These are phyloP conservation scores for Rhynchosporium secalis DNA, from an alignment of 2,329 filamentous ascomycete genomes.

Conservation along the genomic window DNA sequence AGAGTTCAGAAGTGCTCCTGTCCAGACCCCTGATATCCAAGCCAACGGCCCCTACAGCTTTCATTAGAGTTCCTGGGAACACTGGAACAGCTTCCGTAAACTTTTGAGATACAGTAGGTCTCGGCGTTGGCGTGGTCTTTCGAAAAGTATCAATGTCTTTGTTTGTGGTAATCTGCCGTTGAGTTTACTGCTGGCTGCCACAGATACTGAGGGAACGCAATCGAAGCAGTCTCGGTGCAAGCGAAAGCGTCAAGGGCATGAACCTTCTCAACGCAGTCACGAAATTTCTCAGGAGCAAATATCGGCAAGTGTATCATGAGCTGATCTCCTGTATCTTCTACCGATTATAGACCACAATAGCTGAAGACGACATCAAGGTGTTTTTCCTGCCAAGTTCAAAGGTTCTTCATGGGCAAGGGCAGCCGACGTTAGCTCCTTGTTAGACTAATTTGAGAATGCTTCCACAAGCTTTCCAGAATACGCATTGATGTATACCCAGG, in stretches of 20 bases:
- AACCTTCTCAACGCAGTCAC: background rate
- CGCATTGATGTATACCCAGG: background rate
- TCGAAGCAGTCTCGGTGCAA: background rate
- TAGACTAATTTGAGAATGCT: slow-evolving; percentile 5
- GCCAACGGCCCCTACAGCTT: background rate
- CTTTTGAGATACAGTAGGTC: background rate
- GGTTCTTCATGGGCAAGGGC: background rate
- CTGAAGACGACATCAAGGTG: background rate
- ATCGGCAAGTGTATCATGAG: background rate
- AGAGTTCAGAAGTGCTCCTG: background rate
- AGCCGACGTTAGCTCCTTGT: slow-evolving; percentile 1
- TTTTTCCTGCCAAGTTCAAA: background rate
- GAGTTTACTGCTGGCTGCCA: background rate
- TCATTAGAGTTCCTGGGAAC: slow-evolving; percentile 15
- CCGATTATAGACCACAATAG: background rate
- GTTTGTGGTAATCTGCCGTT: too few species aligned
- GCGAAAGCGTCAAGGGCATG: background rate
- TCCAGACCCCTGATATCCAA: background rate
- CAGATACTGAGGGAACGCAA: background rate
- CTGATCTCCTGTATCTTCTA: background rate
- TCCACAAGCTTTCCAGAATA: slow-evolving; percentile 3
- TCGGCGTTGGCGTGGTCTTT: background rate
- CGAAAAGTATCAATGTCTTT: too few species aligned
- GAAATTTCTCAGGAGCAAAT: background rate
- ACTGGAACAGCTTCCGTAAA: background rate